These are phyloP conservation scores for Teratosphaeria destructans DNA, from an alignment of 2,329 filamentous ascomycete species.

Conservation along the genomic window DNA sequence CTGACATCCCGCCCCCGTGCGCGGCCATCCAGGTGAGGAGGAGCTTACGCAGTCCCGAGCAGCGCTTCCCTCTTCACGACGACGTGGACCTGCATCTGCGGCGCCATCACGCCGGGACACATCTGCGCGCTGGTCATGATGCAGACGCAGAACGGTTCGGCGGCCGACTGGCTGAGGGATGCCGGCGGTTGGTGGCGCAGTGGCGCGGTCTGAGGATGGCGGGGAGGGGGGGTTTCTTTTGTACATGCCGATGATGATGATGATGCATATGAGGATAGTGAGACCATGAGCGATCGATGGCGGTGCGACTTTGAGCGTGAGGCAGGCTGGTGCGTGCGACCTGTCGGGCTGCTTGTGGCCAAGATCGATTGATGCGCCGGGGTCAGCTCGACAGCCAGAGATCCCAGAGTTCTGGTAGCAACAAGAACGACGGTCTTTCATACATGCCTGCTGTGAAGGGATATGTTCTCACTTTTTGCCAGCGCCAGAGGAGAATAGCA, in stretches of 20 bases:
- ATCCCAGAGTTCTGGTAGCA: neutral
- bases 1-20: neutral
- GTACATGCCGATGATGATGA: neutral
- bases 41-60: neutral
- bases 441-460: neutral
- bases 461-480: neutral
- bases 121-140: slow-evolving; percentile 8
- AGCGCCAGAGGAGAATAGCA: neutral
- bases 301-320: no score
- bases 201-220: neutral
- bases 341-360: no score
- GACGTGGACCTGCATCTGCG: slow-evolving; percentile 19
- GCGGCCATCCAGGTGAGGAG: neutral
- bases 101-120: slow-evolving; percentile 10
- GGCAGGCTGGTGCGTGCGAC: no score
- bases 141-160: neutral
- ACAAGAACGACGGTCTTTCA: neutral
- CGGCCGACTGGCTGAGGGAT: neutral
- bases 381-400: neutral
- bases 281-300: no score
- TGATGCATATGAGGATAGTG: neutral
- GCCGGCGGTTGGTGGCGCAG: slow-evolving; percentile 1
- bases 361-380: no score
- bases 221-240: neutral
- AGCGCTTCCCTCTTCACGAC: neutral